Percentiles rank a stretch among this genome's conserved stretches.
Evolutionary conservation across 1,139 yeast species (phyloP).

Genomic region (Suhomyces wounanorum): DNA sequence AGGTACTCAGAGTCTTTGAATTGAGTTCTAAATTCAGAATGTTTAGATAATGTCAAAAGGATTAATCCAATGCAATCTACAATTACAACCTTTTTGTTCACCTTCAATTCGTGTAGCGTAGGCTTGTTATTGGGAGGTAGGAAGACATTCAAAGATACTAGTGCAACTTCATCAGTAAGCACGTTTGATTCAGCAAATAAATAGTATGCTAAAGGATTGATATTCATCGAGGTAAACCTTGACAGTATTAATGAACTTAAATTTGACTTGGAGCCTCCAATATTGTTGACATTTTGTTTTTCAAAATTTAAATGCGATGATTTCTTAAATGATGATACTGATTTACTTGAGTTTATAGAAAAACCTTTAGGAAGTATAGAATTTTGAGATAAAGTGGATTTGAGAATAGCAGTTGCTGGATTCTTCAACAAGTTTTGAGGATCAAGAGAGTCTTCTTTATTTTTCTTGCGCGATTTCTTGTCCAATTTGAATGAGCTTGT

Average conservation of each 20-base stretch:
- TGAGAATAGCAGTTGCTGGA: constrained; percentile 8
- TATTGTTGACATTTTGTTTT: constrained; percentile 20
- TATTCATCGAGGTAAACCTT: constrained; percentile 36
- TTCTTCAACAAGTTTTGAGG: constrained; percentile 21
- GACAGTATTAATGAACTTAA: constrained; percentile 45
- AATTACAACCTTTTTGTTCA: constrained; percentile 51
- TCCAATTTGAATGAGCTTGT: constrained; percentile 11
- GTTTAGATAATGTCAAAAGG: constrained; percentile 36
- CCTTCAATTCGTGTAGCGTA: constrained; percentile 32
- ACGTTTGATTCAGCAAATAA: constrained; percentile 42
- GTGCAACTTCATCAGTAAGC: neutral
- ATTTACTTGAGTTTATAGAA: constrained; percentile 2
- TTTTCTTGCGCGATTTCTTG: constrained; percentile 24
- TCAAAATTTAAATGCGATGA: constrained; percentile 24
- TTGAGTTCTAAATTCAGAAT: constrained; percentile 22
- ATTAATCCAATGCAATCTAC: constrained; percentile 68
- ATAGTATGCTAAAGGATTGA: constrained; percentile 56
- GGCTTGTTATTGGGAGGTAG: constrained; percentile 40
- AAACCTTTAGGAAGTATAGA: constrained; percentile 5
- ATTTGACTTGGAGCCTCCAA: constrained; percentile 23
- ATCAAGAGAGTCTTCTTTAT: constrained; percentile 22
- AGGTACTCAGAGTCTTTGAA: constrained; percentile 19
- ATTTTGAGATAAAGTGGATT: constrained; percentile 11
- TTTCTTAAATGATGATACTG: constrained; percentile 5
- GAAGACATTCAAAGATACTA: constrained; percentile 36